These are phyloP conservation scores for Oidiodendron maius DNA, from an alignment of 495 filamentous ascomycete genomes.

Conservation along the genomic window DNA sequence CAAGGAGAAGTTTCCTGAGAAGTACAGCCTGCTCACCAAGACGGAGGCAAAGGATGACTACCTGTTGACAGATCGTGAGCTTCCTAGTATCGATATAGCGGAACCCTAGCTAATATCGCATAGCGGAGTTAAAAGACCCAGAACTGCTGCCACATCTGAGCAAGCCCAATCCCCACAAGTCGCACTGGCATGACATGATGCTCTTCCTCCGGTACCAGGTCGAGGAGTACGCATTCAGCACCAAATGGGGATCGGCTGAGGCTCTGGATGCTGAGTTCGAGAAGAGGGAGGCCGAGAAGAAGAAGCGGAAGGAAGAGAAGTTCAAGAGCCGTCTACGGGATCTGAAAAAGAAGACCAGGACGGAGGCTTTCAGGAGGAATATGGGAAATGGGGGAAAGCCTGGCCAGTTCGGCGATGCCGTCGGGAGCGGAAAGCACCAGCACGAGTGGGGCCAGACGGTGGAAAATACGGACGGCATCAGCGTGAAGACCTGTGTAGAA, in stretches of 20 bases:
- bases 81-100: neutral
- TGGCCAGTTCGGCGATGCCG: slow-evolving; percentile 70
- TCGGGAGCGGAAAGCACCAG: slow-evolving; percentile 68
- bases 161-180: slow-evolving; percentile 89
- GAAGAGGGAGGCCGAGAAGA: slow-evolving; percentile 72
- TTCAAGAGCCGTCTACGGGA: slow-evolving; percentile 85
- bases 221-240: slow-evolving; percentile 79
- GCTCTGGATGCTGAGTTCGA: slow-evolving; percentile 87
- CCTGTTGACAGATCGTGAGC: slow-evolving; percentile 84
- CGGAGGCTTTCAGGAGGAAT: slow-evolving; percentile 78
- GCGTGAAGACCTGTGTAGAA: slow-evolving; percentile 75
- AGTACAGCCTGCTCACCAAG: slow-evolving; percentile 91
- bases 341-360: slow-evolving; percentile 86
- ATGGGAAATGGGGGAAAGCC: slow-evolving; percentile 40
- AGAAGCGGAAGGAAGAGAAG: slow-evolving; percentile 81
- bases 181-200: slow-evolving; percentile 98
- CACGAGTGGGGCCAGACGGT: slow-evolving; percentile 88
- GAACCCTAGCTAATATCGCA: neutral
- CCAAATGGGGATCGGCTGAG: slow-evolving; percentile 80
- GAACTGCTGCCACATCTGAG: slow-evolving; percentile 83
- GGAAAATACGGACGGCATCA: slow-evolving; percentile 73
- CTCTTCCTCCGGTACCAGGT: slow-evolving; percentile 90
- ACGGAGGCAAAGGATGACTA: slow-evolving; percentile 96
- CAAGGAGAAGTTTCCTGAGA: slow-evolving; percentile 85
- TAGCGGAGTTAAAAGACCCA: slow-evolving; percentile 78